Evolutionary conservation across 1,139 yeast genomes (phyloP).

Genomic region (Saccharomyces hybrid): DNA sequence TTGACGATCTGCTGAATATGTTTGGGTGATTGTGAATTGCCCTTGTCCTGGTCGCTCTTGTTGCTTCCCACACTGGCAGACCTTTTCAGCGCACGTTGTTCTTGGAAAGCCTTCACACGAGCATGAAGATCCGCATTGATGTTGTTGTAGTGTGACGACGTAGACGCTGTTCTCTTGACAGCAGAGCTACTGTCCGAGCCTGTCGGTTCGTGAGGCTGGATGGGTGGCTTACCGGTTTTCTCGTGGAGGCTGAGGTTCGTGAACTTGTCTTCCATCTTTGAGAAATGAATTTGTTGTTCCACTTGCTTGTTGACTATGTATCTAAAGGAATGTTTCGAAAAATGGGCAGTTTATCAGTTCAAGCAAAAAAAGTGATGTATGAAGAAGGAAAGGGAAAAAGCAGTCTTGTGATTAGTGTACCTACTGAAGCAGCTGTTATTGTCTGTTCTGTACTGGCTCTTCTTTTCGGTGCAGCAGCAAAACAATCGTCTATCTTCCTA

Average conservation of each 20-base stretch:
- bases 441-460: neutral
- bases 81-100: constrained; percentile 44
- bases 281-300: neutral
- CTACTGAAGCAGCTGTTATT: neutral
- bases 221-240: constrained; percentile 1
- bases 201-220: constrained; percentile 2
- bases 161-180: constrained; percentile 18
- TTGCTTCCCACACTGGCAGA: constrained; percentile 25
- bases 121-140: constrained; percentile 67
- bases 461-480: neutral
- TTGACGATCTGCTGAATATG: constrained; percentile 25
- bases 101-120: constrained; percentile 65
- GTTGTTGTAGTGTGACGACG: constrained; percentile 28
- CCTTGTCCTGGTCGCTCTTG: constrained; percentile 7
- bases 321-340: neutral
- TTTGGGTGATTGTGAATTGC: constrained; percentile 10
- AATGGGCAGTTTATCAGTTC: neutral
- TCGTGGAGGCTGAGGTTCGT: constrained; percentile 3
- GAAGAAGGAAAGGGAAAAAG: neutral
- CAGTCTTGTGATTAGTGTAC: neutral
- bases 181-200: neutral
- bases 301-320: neutral
- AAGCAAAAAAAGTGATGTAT: neutral
- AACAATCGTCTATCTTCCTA: neutral
- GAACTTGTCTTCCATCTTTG: constrained; percentile 7